phyloP scores from a whole-genome alignment of 805 yeast species.

The Candida broadrunensis region DNA sequence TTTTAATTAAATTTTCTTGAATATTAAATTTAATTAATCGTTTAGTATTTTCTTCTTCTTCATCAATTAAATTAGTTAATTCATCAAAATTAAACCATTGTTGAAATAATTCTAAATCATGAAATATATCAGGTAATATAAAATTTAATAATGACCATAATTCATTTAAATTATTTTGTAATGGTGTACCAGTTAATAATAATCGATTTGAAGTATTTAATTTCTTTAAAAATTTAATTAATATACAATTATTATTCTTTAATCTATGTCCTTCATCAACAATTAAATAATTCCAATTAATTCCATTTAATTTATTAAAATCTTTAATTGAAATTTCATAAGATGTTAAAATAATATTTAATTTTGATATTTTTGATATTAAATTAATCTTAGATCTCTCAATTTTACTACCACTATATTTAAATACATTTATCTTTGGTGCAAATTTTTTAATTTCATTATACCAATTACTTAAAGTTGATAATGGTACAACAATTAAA shows the following conservation, averaged over 20 bases:
- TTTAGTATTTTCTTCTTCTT: conserved; percentile 38
- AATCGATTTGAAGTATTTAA: conserved; percentile 69
- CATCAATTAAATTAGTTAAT: conserved; percentile 33
- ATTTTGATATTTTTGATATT: conserved; percentile 9
- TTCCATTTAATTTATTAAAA: conserved; percentile 46
- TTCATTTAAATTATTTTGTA: conserved; percentile 87
- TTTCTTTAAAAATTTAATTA: conserved; percentile 69
- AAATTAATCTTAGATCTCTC: conserved; percentile 48
- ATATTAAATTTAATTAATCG: conserved; percentile 55
- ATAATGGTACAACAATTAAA: conserved; percentile 74
- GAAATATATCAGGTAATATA: conserved; percentile 88
- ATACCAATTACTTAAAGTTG: conserved; percentile 85
- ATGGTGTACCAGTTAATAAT: conserved; percentile 91
- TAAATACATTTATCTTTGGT: conserved; percentile 60
- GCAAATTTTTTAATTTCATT: conserved; percentile 71
- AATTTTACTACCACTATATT: conserved; percentile 63
- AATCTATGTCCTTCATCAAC: conserved; percentile 96
- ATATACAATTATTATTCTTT: conserved; percentile 76
- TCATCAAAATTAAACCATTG: conserved; percentile 89
- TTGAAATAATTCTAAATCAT: conserved; percentile 84
- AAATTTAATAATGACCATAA: conserved; percentile 91
- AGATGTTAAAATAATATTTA: conserved; percentile 68
- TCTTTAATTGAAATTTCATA: conserved; percentile 81
- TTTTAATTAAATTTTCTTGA: conserved; percentile 56
- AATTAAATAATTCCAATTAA: conserved; percentile 77